A percentile compares a stretch with the other conserved stretches of the same genome.
phyloP scores from a whole-genome alignment of 2,329 filamentous ascomycete species.

The Clarireedia homoeocarpa region DNA sequence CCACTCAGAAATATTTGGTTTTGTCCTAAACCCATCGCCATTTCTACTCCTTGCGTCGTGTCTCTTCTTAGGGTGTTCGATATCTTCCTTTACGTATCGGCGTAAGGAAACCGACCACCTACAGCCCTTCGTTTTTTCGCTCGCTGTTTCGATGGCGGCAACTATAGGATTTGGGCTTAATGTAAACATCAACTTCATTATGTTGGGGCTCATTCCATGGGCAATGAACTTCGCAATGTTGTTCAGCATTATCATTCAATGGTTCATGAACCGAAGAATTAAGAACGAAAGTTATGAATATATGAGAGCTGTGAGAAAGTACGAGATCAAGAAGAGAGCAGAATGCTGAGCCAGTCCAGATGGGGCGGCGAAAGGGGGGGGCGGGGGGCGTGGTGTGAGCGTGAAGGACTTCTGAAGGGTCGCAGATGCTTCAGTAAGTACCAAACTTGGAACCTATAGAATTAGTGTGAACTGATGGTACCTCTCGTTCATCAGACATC shows the following conservation, averaged over 20 bases:
- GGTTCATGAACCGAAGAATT: conserved; percentile 6
- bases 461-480: too few relatives aligned
- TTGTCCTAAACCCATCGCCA: conserved; percentile 29
- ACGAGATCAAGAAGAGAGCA: too few relatives aligned
- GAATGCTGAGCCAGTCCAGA: too few relatives aligned
- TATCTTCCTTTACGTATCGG: conserved; percentile 32
- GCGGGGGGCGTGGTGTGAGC: too few relatives aligned
- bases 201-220: conserved; percentile 32
- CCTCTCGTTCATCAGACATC: too few relatives aligned
- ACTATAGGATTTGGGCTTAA: conserved; percentile 22
- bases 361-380: too few relatives aligned
- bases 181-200: conserved; percentile 27
- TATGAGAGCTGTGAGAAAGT: too few relatives aligned
- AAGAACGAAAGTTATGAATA: background rate
- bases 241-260: conserved; percentile 26
- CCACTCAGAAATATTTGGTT: conserved; percentile 12
- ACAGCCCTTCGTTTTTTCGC: conserved; percentile 29
- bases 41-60: conserved; percentile 30
- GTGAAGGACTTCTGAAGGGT: too few relatives aligned
- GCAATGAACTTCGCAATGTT: conserved; percentile 32
- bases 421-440: too few relatives aligned
- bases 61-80: conserved; percentile 30
- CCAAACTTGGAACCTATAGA: too few relatives aligned
- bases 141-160: conserved; percentile 20
- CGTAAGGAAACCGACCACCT: conserved; percentile 27